Conservation (phyloP, 352 stramenopile genomes). For the Pythium plurisporium region DNA sequence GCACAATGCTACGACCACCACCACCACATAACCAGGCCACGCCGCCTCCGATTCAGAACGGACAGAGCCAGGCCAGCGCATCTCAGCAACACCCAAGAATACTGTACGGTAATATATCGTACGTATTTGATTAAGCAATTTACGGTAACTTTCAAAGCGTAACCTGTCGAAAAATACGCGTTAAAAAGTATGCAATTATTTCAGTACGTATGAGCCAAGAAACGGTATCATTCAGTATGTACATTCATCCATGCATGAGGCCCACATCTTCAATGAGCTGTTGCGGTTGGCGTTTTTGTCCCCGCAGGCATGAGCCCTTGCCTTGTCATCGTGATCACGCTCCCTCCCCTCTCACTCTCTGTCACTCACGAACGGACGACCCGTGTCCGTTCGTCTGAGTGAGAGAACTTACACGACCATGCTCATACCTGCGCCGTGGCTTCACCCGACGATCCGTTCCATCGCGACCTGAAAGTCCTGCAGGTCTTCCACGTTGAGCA, state of each 20-base stretch:
- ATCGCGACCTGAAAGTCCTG: slow-evolving; percentile 74
- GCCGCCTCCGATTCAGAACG: too few relatives aligned
- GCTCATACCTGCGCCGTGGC: slow-evolving; percentile 15
- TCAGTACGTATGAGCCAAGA: too few relatives aligned
- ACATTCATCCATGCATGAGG: slow-evolving; percentile 1
- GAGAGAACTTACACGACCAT: slow-evolving; percentile 12
- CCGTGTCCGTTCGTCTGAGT: background rate
- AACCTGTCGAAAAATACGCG: too few relatives aligned
- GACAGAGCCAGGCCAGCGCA: too few relatives aligned
- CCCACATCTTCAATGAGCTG: background rate
- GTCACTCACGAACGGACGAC: background rate
- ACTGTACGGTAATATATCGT: too few relatives aligned
- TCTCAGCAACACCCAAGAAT: too few relatives aligned
- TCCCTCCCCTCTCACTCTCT: background rate
- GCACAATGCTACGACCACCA: background rate
- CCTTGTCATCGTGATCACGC: too few relatives aligned
- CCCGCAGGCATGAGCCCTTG: slow-evolving; percentile 8
- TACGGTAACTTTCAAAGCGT: background rate
- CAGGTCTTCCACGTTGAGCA: slow-evolving; percentile 69
- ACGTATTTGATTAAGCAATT: too few relatives aligned
- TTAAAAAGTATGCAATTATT: too few relatives aligned
- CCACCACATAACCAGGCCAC: background rate
- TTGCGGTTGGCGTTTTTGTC: slow-evolving; percentile 1
- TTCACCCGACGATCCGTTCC: slow-evolving; percentile 51
- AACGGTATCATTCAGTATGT: background rate